Conservation (phyloP, 192 early-diverging fungal genomes). For the Radiomyces spectabilis region DNA sequence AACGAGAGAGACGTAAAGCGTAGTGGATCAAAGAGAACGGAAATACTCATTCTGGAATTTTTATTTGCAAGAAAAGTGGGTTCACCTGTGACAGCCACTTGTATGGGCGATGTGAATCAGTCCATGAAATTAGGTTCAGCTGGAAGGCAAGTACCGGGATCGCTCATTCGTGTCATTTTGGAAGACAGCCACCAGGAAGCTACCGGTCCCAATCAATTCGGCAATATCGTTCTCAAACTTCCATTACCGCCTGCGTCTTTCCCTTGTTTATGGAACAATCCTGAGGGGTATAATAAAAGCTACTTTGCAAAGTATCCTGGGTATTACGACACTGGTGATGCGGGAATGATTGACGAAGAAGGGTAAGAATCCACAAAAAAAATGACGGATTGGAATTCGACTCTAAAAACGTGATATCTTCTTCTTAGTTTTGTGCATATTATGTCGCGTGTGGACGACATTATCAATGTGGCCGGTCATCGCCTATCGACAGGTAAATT, state of each 20-base stretch:
- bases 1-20: not conserved
- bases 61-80: conserved; percentile 32
- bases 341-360: conserved; percentile 69
- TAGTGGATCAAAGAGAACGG: not conserved
- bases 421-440: conserved; percentile 50
- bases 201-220: conserved; percentile 53
- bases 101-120: conserved; percentile 42
- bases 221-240: conserved; percentile 71
- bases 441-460: conserved; percentile 64
- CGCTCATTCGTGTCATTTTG: conserved; percentile 55
- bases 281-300: conserved; percentile 55
- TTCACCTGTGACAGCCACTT: conserved; percentile 69
- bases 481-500: conserved; percentile 55
- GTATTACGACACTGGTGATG: conserved; percentile 77
- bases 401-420: too few species aligned
- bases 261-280: conserved; percentile 74
- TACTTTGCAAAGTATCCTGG: conserved; percentile 77
- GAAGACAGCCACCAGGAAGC: conserved; percentile 36
- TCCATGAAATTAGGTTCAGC: conserved; percentile 60
- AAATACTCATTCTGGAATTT: not conserved
- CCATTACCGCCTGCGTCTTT: conserved; percentile 78
- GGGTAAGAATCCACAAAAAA: conserved; percentile 39
- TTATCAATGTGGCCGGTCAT: conserved; percentile 82
- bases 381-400: conserved; percentile 33
- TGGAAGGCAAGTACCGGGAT: conserved; percentile 72